Conservation (phyloP, 179 eudicot species). For the Corrigiola litoralis region DNA sequence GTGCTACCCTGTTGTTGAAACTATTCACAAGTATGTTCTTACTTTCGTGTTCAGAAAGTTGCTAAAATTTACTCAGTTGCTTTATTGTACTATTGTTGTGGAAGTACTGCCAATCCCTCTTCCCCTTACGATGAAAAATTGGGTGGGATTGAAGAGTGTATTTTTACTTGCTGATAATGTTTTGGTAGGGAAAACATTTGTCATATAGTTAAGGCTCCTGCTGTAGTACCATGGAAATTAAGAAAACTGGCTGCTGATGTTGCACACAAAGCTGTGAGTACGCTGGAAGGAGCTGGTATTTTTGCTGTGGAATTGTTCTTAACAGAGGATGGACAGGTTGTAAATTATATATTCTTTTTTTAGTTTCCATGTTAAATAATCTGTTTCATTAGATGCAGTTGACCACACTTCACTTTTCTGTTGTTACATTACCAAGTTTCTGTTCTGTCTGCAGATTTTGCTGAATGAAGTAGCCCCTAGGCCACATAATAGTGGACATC, state of each 20-base stretch:
- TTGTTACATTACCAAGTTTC: background rate
- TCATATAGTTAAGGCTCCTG: slow-evolving; percentile 92
- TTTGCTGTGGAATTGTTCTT: slow-evolving; percentile 90
- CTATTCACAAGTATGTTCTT: slow-evolving; percentile 72
- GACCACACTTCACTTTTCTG: background rate
- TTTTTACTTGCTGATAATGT: background rate
- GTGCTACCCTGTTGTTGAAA: slow-evolving; percentile 94
- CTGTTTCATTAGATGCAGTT: background rate
- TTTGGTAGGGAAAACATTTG: slow-evolving; percentile 78
- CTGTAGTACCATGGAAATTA: slow-evolving; percentile 69
- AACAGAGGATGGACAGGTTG: slow-evolving; percentile 80
- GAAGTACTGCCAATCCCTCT: too few relatives aligned
- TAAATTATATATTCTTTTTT: background rate
- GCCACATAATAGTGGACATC: slow-evolving; percentile 97
- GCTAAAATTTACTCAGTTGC: too few relatives aligned
- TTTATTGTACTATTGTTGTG: too few relatives aligned
- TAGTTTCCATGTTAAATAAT: background rate
- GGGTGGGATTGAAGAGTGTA: background rate
- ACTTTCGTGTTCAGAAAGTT: background rate
- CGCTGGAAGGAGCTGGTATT: slow-evolving; percentile 94
- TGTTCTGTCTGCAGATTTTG: slow-evolving; percentile 50
- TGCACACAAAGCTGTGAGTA: slow-evolving; percentile 69
- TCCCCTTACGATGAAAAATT: background rate
- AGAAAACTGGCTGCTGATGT: slow-evolving; percentile 69
- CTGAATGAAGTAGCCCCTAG: slow-evolving; percentile 98